A percentile compares a stretch with the other conserved stretches of the same genome.
phyloP scores from a whole-genome alignment of 768 basidiomycete genomes.

The Cystofilobasidium bisporidii region DNA sequence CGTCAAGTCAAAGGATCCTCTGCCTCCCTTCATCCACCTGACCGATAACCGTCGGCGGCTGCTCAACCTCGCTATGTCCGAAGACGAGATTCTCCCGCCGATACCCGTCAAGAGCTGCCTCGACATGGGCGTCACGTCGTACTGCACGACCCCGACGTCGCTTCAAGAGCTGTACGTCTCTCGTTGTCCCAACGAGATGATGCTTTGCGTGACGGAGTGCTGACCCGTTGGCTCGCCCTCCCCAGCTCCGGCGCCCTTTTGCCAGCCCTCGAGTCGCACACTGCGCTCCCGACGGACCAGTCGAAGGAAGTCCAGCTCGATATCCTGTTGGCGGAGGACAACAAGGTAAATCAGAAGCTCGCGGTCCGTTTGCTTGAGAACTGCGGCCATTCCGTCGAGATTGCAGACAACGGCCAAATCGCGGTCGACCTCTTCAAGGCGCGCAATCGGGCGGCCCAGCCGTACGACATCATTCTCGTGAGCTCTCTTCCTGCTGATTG shows the following conservation, averaged over 20 bases:
- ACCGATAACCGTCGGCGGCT: slow-evolving; percentile 35
- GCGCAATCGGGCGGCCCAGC: slow-evolving; percentile 52
- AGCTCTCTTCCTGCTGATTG: slow-evolving; percentile 36
- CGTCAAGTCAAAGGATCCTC: slow-evolving; percentile 31
- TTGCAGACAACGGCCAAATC: slow-evolving; percentile 73
- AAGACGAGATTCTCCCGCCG: slow-evolving; percentile 37
- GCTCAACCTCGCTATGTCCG: slow-evolving; percentile 35
- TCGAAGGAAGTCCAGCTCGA: slow-evolving; percentile 76
- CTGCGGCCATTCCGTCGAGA: slow-evolving; percentile 88
- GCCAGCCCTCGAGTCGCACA: slow-evolving; percentile 88
- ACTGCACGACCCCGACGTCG: slow-evolving; percentile 81
- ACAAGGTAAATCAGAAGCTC: slow-evolving; percentile 45
- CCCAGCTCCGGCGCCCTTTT: slow-evolving; percentile 66
- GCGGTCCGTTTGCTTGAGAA: slow-evolving; percentile 95
- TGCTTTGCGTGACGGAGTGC: neutral
- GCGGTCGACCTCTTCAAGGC: slow-evolving; percentile 30
- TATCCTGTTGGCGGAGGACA: slow-evolving; percentile 94
- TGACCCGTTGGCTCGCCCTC: neutral
- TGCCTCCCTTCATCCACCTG: slow-evolving; percentile 38
- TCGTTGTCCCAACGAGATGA: too few species aligned
- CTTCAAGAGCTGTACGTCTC: slow-evolving; percentile 60
- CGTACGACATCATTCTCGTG: slow-evolving; percentile 86
- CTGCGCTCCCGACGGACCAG: slow-evolving; percentile 67
- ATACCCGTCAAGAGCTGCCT: slow-evolving; percentile 84
- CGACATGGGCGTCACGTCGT: slow-evolving; percentile 90